Percentiles rank a stretch among this genome's conserved stretches.
Conservation (phyloP, 331 rosid species). For the Quercus tomentella region DNA sequence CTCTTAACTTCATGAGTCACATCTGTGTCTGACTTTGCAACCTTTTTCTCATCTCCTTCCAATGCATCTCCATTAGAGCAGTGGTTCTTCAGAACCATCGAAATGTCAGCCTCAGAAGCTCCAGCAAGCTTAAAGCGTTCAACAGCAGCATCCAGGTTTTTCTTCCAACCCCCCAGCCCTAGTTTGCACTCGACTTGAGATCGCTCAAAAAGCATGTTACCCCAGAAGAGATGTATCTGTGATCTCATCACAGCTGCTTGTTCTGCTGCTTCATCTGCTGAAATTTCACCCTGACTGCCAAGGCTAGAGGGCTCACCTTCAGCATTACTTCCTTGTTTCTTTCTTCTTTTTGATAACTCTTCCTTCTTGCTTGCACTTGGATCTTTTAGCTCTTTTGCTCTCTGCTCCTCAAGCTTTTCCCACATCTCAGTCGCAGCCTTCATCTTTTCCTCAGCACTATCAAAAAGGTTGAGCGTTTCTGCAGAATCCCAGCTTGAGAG, state of each 20-base stretch:
- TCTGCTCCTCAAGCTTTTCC: slow-evolving; percentile 94
- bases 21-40: slow-evolving; percentile 17
- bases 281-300: slow-evolving; percentile 53
- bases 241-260: slow-evolving; percentile 88
- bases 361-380: slow-evolving; percentile 83
- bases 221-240: slow-evolving; percentile 94
- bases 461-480: slow-evolving; percentile 72
- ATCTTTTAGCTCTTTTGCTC: slow-evolving; percentile 77
- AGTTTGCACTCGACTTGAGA: slow-evolving; percentile 88
- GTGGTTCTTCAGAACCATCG: slow-evolving; percentile 76
- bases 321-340: slow-evolving; percentile 49
- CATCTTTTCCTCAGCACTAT: slow-evolving; percentile 93
- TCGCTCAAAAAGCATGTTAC: slow-evolving; percentile 89
- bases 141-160: slow-evolving; percentile 69
- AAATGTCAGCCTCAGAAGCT: slow-evolving; percentile 76
- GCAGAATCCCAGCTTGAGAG: slow-evolving; percentile 66
- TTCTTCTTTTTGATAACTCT: slow-evolving; percentile 64
- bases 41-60: slow-evolving; percentile 49
- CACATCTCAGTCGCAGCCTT: slow-evolving; percentile 94
- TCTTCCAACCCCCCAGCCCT: slow-evolving; percentile 67
- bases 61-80: slow-evolving; percentile 60
- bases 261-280: slow-evolving; percentile 76
- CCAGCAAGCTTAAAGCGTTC: slow-evolving; percentile 91
- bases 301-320: slow-evolving; percentile 59
- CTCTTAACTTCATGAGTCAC: slow-evolving; percentile 21